Conservation (phyloP, 805 yeast genomes). For the Candida boidinii region DNA sequence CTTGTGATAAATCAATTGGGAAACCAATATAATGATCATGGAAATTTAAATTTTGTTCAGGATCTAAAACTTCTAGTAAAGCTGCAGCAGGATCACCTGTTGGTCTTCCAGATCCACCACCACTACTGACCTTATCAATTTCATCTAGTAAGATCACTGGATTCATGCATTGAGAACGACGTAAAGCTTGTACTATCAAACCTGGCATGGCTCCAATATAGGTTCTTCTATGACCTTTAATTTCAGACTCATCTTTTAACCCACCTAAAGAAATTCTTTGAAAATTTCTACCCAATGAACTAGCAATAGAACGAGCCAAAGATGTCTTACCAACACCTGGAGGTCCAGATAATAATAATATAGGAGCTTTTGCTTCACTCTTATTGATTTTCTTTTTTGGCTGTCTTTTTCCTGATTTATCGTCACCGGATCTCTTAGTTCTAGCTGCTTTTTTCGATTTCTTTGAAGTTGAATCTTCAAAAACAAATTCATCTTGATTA, state of each 20-base stretch:
- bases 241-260: conserved; percentile 79
- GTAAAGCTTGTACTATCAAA: conserved; percentile 61
- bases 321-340: conserved; percentile 94
- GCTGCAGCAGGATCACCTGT: conserved; percentile 92
- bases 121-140: conserved; percentile 69
- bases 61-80: conserved; percentile 78
- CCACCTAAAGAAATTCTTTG: conserved; percentile 85
- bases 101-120: conserved; percentile 30
- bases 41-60: conserved; percentile 75
- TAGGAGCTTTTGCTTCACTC: conserved; percentile 46
- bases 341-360: conserved; percentile 77
- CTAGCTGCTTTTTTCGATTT: neutral
- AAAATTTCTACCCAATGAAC: conserved; percentile 62
- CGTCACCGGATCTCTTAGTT: neutral
- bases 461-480: conserved; percentile 1
- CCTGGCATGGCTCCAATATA: conserved; percentile 95
- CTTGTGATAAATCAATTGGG: conserved; percentile 77
- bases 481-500: conserved; percentile 1
- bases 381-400: neutral
- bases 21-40: conserved; percentile 80
- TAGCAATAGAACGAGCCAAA: conserved; percentile 73
- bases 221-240: conserved; percentile 85
- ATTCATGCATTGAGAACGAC: conserved; percentile 70
- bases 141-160: conserved; percentile 82
- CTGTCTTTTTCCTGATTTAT: neutral